Conservation (phyloP, 805 yeast species). For the Naumovozyma dairenensis region DNA sequence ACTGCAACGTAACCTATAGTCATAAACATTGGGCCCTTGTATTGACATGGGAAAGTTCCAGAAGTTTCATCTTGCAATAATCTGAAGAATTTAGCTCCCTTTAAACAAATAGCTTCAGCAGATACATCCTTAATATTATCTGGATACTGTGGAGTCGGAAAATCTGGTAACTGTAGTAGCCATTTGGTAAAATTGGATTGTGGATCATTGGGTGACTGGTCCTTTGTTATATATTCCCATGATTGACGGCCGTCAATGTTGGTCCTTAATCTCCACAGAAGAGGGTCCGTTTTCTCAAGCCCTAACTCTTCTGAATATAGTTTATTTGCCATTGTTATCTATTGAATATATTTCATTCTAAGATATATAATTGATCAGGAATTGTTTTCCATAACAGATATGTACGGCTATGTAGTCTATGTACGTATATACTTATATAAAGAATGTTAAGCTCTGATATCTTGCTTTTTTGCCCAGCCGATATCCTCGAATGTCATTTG, state of each 20-base stretch:
- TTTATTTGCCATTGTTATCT: conserved; percentile 1
- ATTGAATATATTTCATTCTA: no score
- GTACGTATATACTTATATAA: no score
- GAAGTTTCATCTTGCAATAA: conserved; percentile 60
- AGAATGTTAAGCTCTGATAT: no score
- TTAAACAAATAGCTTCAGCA: conserved; percentile 53
- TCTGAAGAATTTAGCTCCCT: conserved; percentile 64
- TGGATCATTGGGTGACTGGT: conserved; percentile 33
- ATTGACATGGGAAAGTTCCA: conserved; percentile 88
- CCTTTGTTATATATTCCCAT: conserved; percentile 57
- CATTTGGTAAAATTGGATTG: conserved; percentile 52
- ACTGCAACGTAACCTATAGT: conserved; percentile 79
- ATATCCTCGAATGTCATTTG: no score
- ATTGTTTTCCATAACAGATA: no score
- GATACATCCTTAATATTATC: conserved; percentile 23
- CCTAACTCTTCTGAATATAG: conserved; percentile 64
- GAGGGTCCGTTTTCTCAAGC: conserved; percentile 55
- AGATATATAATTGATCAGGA: no score
- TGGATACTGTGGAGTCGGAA: conserved; percentile 31
- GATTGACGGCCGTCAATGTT: conserved; percentile 66
- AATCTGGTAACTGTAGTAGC: conserved; percentile 35
- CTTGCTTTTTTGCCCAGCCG: no score
- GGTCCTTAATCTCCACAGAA: conserved; percentile 64
- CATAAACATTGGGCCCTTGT: conserved; percentile 98
- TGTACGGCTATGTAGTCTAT: no score